Conservation (phyloP, 306 rosid species). For the Fragaria nilgerrensis region DNA sequence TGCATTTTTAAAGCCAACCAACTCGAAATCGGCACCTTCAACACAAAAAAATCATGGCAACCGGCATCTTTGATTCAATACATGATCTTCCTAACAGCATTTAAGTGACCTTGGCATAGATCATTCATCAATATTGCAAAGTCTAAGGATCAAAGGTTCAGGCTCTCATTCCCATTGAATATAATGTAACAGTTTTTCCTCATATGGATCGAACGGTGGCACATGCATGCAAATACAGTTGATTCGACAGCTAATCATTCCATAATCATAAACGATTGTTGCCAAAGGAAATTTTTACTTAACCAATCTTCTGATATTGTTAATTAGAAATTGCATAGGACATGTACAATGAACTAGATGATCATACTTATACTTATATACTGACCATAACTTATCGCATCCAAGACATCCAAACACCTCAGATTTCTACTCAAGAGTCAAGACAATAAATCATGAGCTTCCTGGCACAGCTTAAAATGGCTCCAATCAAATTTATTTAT, state of each 20-base stretch:
- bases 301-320: constrained; percentile 9
- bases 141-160: constrained; percentile 49
- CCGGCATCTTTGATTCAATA: constrained; percentile 92
- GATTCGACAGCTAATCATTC: constrained; percentile 37
- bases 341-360: not conserved
- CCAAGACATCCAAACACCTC: not conserved
- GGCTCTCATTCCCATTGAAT: constrained; percentile 56
- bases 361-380: not conserved
- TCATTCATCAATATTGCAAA: constrained; percentile 75
- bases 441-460: not conserved
- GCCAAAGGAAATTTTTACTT: constrained; percentile 20
- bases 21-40: constrained; percentile 99
- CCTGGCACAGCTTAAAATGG: constrained; percentile 1
- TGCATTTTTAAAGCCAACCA: constrained; percentile 99
- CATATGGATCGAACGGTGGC: constrained; percentile 41
- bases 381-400: not conserved
- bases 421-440: not conserved
- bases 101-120: constrained; percentile 84
- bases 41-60: constrained; percentile 90
- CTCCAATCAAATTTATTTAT: not conserved
- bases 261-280: constrained; percentile 29
- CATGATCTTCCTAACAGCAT: constrained; percentile 79
- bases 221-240: constrained; percentile 39
- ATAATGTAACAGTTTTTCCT: constrained; percentile 47
- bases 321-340: not conserved